Evolutionary conservation across 495 filamentous ascomycete genomes (phyloP), one percentile per base, ranked within the genome.

Genomic region (Penicillium flavigenum): DNA sequence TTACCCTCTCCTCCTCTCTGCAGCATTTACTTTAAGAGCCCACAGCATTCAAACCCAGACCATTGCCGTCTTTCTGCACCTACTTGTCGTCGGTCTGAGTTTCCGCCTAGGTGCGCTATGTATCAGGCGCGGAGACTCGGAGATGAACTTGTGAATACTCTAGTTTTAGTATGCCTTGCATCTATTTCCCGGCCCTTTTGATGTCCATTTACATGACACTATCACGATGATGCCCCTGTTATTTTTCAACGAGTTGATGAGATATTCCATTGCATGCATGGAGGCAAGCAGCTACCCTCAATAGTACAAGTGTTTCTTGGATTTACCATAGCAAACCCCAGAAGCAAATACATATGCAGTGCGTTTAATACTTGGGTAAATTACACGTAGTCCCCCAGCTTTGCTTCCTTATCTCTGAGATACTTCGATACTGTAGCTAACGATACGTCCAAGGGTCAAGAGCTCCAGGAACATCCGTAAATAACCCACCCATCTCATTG

Each of bases 1-100:
- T 29, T 90, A 87, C 61, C 82, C 86, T 31, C 67, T 90, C 17
- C 67, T 90, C 5, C 65, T 74, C 16, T 59, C 88, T 5, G 86
- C 87, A 19, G 77, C 78, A 0, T 54, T 88, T 5, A 83, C 86
- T 43, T 60, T 82, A 10, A 60, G 64, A 10, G 48, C 58, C 8
- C 67, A 53, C 36, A 72, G 66, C 24, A 17, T 71, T 6, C 54
- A 48, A 2, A 26, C 66, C 8, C 75, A 78, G 48, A 26, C 60
- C 9, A 12, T 69, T 16, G 61, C 65, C 10, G 51, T 68, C 2
- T 9, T 71, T 9, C 22, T 71, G 8, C 76, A 79, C 63, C 44
- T 76, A 14, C 10, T 67, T 0, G 57, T 72, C 4, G 68, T 78
- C 27, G 61, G 56, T 14, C 19, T 75, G 4, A 66, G 70, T 52